Base-by-base conservation (phyloP, 2,329 filamentous ascomycete genomes). In the Botrytis sinoallii region DNA sequence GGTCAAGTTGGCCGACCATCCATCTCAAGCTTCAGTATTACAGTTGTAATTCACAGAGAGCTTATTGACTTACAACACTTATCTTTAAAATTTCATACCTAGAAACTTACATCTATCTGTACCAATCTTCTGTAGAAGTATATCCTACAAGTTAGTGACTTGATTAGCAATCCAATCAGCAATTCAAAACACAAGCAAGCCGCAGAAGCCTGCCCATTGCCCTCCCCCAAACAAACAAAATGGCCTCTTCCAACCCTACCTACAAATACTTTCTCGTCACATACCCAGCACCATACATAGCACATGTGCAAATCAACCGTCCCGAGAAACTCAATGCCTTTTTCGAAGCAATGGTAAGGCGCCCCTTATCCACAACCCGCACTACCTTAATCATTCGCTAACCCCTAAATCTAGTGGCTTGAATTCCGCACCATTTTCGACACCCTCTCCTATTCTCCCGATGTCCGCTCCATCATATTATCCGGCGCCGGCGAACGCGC, bases 231-330 rank as follows among this genome's bases (percentile, higher is more conserved):
- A 9, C 7, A 25, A 38, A 29, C 72, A 73, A 55, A 32, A 77
- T 77, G 76, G 72, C 74, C n/a, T 61, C 75, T 25, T 42, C 61
- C 64, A 66, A n/a, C 20, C 29, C 72, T 22, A 59, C 25, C 32
- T 79, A 79, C 75, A 74, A 77, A 42, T 73, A 81, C 71, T 80
- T 80, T 87, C 89, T 90, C 77, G 86, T 97, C 78, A 89, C 88
- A n/a, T 90, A 90, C 60, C 93, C 94, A 0, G 80, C 84, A 55
- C 87, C 91, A 79, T 90, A 90, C 84, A 91, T 98, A 67, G 93
- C 91, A n/a, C 93, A 97, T 82, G 92, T 98, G 74, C 92, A 98
- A 84, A 97, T 97, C 84, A 95, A 97, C 85, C 89, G 95, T 1
- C 90, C 95, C 1, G 83, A 89, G 77, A 97, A 97, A 85, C 85